These are phyloP conservation scores for Entomortierella chlamydospora DNA, from an alignment of 192 early-diverging fungal genomes.

Conservation along the genomic window DNA sequence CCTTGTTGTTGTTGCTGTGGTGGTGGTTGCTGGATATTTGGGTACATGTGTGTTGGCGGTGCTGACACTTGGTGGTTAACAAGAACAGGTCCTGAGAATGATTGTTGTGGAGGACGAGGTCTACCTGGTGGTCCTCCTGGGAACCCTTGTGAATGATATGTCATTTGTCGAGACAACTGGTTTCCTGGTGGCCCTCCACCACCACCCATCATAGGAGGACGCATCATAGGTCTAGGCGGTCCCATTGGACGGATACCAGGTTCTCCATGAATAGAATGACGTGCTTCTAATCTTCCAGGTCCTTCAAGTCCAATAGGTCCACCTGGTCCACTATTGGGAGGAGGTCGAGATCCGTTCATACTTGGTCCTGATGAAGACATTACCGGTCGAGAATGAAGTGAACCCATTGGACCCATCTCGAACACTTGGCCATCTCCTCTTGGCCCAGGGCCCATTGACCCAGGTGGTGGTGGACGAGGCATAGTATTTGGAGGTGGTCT, in stretches of 20 bases:
- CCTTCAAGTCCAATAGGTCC: not conserved
- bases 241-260: constrained; percentile 13
- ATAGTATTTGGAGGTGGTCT: constrained; percentile 19
- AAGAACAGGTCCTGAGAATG: not conserved
- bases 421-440: constrained; percentile 24
- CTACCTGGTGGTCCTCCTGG: not conserved
- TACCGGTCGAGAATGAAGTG: not conserved
- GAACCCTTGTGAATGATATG: not conserved
- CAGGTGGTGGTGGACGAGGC: constrained; percentile 15
- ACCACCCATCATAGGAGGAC: not conserved
- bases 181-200: no score
- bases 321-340: no score
- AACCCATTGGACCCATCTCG: constrained; percentile 28
- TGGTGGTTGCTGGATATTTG: not conserved
- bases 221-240: constrained; percentile 7
- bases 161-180: not conserved
- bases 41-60: not conserved
- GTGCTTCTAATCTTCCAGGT: constrained; percentile 13
- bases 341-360: no score
- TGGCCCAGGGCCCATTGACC: constrained; percentile 14
- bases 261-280: constrained; percentile 21
- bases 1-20: constrained; percentile 9
- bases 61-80: not conserved
- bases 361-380: no score
- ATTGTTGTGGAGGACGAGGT: not conserved